A percentile compares a stretch with the other conserved stretches of the same genome.
phyloP scores from a whole-genome alignment of 805 yeast genomes.

The Suhomyces vadensis region DNA sequence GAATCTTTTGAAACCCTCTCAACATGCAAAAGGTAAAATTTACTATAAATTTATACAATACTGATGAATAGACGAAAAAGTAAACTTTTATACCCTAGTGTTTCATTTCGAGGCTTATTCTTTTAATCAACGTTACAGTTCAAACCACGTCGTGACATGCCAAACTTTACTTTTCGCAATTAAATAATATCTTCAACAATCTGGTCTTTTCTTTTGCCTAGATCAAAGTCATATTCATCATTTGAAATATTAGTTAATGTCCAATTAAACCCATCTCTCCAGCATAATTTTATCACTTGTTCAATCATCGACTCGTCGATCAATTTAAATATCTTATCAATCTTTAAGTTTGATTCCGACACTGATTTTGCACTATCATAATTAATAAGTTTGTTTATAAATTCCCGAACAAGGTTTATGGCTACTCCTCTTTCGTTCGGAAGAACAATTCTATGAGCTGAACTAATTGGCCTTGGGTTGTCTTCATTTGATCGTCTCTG shows the following conservation, averaged over 20 bases:
- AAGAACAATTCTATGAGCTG: slow-evolving; percentile 11
- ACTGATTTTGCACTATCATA: slow-evolving; percentile 6
- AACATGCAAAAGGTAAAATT: too few species aligned
- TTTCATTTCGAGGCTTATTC: too few species aligned
- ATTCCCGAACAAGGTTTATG: slow-evolving; percentile 23
- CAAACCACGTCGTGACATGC: background rate
- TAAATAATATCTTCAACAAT: background rate
- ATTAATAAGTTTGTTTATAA: slow-evolving; percentile 14
- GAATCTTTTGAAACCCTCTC: too few species aligned
- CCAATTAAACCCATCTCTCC: slow-evolving; percentile 22
- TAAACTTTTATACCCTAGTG: too few species aligned
- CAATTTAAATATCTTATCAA: slow-evolving; percentile 17
- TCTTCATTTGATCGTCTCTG: background rate
- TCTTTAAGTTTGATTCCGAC: slow-evolving; percentile 11
- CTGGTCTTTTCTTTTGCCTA: slow-evolving; percentile 4
- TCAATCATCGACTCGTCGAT: slow-evolving; percentile 22
- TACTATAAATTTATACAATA: too few species aligned
- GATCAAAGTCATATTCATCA: slow-evolving; percentile 10
- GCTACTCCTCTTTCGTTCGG: slow-evolving; percentile 25
- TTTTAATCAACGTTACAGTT: too few species aligned
- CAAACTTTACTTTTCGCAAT: background rate
- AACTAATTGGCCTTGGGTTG: background rate
- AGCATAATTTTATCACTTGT: slow-evolving; percentile 18
- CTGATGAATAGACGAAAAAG: too few species aligned
- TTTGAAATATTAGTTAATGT: slow-evolving; percentile 7